These are phyloP conservation scores for Calcarisporium arbuscula DNA, from an alignment of 2,329 filamentous ascomycete genomes.

Conservation along the genomic window DNA sequence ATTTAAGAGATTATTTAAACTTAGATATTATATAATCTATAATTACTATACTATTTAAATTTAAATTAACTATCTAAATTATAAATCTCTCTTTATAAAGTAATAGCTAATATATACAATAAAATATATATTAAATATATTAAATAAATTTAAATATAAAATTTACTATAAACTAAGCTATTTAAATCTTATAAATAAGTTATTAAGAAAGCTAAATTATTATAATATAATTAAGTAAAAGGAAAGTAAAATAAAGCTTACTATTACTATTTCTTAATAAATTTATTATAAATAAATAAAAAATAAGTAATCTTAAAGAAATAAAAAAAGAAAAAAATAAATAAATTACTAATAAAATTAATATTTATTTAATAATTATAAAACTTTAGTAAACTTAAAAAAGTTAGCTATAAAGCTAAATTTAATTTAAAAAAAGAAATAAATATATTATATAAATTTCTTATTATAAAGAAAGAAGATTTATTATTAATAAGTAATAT, in stretches of 20 bases:
- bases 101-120: neutral
- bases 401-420: too few relatives aligned
- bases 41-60: neutral
- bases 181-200: too few relatives aligned
- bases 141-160: neutral
- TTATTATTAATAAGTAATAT: too few relatives aligned
- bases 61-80: neutral
- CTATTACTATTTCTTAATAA: neutral
- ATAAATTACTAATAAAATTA: neutral
- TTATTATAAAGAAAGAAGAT: too few relatives aligned
- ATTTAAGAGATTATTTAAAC: neutral
- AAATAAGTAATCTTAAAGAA: neutral
- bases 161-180: neutral
- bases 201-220: too few relatives aligned
- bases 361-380: neutral
- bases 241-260: too few relatives aligned
- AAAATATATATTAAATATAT: neutral
- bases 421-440: neutral
- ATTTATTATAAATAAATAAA: neutral
- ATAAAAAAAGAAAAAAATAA: neutral
- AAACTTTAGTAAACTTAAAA: too few relatives aligned
- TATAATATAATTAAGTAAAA: too few relatives aligned
- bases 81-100: neutral
- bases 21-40: neutral
- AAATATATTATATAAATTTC: neutral